Base-by-base conservation (phyloP, 768 basidiomycete genomes). In the Termitomyces sp. region DNA sequence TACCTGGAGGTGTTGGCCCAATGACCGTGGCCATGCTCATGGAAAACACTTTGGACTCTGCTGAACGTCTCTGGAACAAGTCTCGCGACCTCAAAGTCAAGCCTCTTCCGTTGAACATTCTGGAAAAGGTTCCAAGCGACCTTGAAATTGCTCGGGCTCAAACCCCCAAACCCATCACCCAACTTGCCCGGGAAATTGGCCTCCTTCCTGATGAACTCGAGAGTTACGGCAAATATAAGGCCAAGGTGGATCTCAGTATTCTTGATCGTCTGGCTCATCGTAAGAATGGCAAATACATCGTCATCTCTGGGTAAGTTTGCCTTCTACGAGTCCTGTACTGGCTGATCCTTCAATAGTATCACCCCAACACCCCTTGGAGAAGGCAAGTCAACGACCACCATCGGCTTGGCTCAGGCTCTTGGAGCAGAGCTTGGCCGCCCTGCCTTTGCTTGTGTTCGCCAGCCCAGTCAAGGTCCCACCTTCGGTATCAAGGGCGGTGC, bases 401-500 rank as follows among this genome's bases (percentile, higher is more conserved):
- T 98, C 62, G 96, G 96, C 68, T 81, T 99, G 53, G 93, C 95
- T 9, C 96, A 99, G 69, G 96, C 96, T 32, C 81, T 99, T 57
- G 94, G 94, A 42, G 97, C 95, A 45, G 94, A 97, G 70, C 84
- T 98, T 35, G 87, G 87, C 57, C 92, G 95, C 54, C 89, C 92
- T 32, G 83, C 94, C 10, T 98, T 97, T 71, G 96, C 97, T 45
- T 97, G 95, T 70, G 95, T 98, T 23, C 89, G 96, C 54, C 97
- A 99, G 69, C 97, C 97, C 4, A 95, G 93, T 75, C 96, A 99
- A 73, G 96, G 97, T 12, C 96, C 96, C 34, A 98, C 96, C 0
- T 99, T 98, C 69, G 96, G 96, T 63, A 97, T 99, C 79, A 99
- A 99, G 74, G 96, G 96, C 63, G 97, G 96, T 65, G 96, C 96